Conservation (phyloP, 2,329 filamentous ascomycete genomes). For the Penicillium sp. region DNA sequence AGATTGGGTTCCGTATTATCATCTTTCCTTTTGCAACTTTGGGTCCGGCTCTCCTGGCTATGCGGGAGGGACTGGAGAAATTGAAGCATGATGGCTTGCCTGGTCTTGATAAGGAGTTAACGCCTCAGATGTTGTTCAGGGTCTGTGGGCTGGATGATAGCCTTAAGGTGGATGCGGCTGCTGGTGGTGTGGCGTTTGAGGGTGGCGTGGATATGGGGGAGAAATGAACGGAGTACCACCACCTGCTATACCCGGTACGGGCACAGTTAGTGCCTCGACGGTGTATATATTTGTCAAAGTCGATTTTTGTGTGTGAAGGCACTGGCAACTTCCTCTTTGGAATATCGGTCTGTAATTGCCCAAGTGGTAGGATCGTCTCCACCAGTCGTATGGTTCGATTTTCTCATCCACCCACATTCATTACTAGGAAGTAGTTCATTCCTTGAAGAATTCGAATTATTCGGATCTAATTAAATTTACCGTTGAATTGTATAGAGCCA, state of each 20-base stretch:
- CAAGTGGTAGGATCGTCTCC: slow-evolving; percentile 17
- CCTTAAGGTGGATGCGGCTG: slow-evolving; percentile 41
- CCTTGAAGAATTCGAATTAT: not conserved
- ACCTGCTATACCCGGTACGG: not conserved
- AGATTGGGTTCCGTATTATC: slow-evolving; percentile 46
- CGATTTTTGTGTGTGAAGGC: not conserved
- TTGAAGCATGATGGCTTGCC: slow-evolving; percentile 40
- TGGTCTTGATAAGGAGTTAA: slow-evolving; percentile 31
- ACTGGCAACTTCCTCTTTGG: not conserved
- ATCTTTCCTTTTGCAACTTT: slow-evolving; percentile 45
- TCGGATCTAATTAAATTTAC: not conserved
- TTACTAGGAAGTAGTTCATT: not conserved
- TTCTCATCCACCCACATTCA: not conserved
- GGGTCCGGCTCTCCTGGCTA: slow-evolving; percentile 40
- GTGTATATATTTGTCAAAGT: not conserved
- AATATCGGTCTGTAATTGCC: slow-evolving; percentile 5
- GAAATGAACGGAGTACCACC: slow-evolving; percentile 11
- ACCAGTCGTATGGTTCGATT: not conserved
- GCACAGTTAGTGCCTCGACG: not conserved
- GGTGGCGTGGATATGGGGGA: slow-evolving; percentile 32
- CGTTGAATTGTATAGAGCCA: not conserved
- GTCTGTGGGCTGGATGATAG: slow-evolving; percentile 46
- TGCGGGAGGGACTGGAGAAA: slow-evolving; percentile 38
- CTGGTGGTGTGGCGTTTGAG: slow-evolving; percentile 39
- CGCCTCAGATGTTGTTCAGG: slow-evolving; percentile 44